Conservation (phyloP, 495 filamentous ascomycete genomes). For the Ramalina peruviana region DNA sequence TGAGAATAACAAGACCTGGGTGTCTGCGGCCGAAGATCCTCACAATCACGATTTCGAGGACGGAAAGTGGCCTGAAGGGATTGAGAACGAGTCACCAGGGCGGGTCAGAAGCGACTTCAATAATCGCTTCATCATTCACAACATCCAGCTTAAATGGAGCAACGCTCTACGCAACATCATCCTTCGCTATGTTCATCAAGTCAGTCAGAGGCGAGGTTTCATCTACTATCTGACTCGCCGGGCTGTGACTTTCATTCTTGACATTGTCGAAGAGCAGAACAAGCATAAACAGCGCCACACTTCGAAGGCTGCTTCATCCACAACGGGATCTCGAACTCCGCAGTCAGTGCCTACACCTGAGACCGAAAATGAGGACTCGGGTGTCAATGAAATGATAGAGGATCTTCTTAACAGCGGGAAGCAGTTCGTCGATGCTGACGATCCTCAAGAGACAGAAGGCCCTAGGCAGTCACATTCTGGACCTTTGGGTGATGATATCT, state of each 20-base stretch:
- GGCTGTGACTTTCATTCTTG: constrained; percentile 94
- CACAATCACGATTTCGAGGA: constrained; percentile 3
- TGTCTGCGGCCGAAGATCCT: constrained; percentile 14
- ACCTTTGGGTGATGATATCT: constrained; percentile 57
- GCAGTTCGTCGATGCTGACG: constrained; percentile 66
- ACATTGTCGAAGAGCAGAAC: constrained; percentile 88
- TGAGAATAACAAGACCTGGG: constrained; percentile 25
- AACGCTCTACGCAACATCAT: constrained; percentile 93
- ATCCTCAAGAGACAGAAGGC: constrained; percentile 26
- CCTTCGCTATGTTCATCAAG: constrained; percentile 91
- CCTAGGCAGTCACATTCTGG: constrained; percentile 22
- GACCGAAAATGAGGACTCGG: constrained; percentile 42
- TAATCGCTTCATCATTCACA: constrained; percentile 96
- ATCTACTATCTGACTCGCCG: constrained; percentile 94
- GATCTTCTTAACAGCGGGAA: constrained; percentile 76
- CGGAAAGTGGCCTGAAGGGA: neutral
- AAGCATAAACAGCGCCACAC: constrained; percentile 41
- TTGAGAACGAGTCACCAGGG: constrained; percentile 36
- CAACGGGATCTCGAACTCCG: constrained; percentile 22
- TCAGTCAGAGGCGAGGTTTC: constrained; percentile 89
- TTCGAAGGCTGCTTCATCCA: constrained; percentile 23
- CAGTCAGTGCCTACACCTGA: constrained; percentile 20
- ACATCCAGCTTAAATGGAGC: constrained; percentile 96
- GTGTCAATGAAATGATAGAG: constrained; percentile 74
- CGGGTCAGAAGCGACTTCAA: constrained; percentile 87